These are phyloP conservation scores for Barnettozyma hawaiiensis DNA, from an alignment of 1,139 yeast species.

Conservation along the genomic window DNA sequence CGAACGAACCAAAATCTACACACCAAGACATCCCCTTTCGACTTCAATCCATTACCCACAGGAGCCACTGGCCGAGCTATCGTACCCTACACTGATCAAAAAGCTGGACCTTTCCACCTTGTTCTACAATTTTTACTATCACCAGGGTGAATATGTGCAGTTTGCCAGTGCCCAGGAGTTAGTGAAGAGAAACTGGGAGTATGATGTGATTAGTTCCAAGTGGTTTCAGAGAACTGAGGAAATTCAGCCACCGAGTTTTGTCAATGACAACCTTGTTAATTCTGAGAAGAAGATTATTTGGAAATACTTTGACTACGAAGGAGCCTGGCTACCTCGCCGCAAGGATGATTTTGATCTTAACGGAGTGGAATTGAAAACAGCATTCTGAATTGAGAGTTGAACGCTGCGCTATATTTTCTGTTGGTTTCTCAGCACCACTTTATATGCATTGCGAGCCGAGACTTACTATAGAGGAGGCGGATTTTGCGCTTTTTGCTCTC, in stretches of 20 bases:
- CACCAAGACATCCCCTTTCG: constrained; percentile 81
- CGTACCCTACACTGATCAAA: constrained; percentile 42
- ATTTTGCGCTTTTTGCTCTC: too few species aligned
- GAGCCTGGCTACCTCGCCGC: constrained; percentile 82
- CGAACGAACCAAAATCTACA: constrained; percentile 77
- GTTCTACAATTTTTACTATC: constrained; percentile 84
- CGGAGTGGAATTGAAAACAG: constrained; percentile 21
- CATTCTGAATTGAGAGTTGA: constrained; percentile 12
- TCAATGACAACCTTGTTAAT: constrained; percentile 27
- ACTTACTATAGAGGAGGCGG: too few species aligned
- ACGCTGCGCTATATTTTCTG: too few species aligned
- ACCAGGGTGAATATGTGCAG: constrained; percentile 64
- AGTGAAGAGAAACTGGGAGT: constrained; percentile 80
- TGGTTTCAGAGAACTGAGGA: constrained; percentile 73
- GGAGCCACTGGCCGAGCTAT: constrained; percentile 49
- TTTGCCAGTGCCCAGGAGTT: constrained; percentile 83
- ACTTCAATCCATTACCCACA: constrained; percentile 90
- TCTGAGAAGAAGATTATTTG: constrained; percentile 54
- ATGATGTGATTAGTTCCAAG: constrained; percentile 66
- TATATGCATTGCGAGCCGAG: too few species aligned
- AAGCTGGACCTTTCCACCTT: constrained; percentile 84
- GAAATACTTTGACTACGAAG: constrained; percentile 86
- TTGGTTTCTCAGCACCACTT: too few species aligned
- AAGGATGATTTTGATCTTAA: constrained; percentile 63
- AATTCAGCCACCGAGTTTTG: constrained; percentile 23